Evolutionary conservation across 768 basidiomycete genomes (phyloP).

Genomic region (Kwoniella europaea): DNA sequence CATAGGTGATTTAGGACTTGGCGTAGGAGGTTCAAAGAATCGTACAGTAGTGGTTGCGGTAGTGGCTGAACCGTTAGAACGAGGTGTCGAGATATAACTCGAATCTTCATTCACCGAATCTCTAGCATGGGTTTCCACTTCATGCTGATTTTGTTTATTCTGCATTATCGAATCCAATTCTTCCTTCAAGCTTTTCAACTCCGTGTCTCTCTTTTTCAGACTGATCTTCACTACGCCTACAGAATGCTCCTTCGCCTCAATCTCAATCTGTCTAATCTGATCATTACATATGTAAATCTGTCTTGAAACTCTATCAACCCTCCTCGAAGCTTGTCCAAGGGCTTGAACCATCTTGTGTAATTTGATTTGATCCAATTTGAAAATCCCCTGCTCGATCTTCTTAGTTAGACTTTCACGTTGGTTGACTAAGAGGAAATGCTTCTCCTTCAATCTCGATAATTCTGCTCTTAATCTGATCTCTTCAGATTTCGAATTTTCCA

Average conservation of each 20-base stretch:
- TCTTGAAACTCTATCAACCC: conserved; percentile 37
- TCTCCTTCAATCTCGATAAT: conserved; percentile 23
- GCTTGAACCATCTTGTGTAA: conserved; percentile 14
- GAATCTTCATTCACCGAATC: not conserved
- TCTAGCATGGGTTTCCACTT: not conserved
- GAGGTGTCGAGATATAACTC: not conserved
- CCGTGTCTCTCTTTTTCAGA: conserved; percentile 5
- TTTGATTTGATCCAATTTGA: conserved; percentile 5
- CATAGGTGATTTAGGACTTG: not conserved
- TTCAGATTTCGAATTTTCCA: conserved; percentile 21
- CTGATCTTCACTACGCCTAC: conserved; percentile 7
- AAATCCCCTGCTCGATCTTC: conserved; percentile 7
- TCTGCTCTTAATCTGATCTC: conserved; percentile 23
- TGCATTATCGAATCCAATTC: too few relatives aligned
- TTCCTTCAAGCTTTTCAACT: not conserved
- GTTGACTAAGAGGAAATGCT: conserved; percentile 21
- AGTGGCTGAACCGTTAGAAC: not conserved
- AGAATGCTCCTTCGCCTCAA: conserved; percentile 31
- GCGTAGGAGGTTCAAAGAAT: not conserved
- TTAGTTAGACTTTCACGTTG: conserved; percentile 23
- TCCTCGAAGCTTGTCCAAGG: conserved; percentile 12
- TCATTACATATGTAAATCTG: conserved; percentile 47
- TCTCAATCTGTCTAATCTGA: conserved; percentile 41
- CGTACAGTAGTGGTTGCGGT: not conserved
- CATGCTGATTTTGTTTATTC: not conserved